Base-by-base conservation (phyloP, 2,329 filamentous ascomycete species). In the Colletotrichum scovillei region DNA sequence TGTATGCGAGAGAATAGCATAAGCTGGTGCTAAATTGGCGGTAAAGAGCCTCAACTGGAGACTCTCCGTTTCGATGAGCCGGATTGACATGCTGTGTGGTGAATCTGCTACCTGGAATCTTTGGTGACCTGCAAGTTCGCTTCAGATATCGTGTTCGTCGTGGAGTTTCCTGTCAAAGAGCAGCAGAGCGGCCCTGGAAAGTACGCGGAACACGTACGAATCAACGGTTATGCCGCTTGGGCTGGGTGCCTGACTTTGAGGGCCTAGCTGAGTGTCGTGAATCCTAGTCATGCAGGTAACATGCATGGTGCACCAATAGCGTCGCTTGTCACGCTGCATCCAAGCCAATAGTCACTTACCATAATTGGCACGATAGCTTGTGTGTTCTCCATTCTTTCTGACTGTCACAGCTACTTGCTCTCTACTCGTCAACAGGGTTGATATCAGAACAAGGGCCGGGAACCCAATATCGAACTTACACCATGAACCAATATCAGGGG, bases 1-100 rank as follows among this genome's bases (percentile, higher is more conserved):
- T 0, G 76, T 79, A 67, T 80, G 79, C 4, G 78, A 80, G 14
- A 79, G 74, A 8, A 78, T 79, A 7, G 77, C 77, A 35, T 80
- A 79, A 1, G 55, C 63, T 11, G 69, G 64, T 8, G 76, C 75
- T 53, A 79, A 77, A 8, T 38, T 28, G 12, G 64, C 71, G 9
- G 65, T 32, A 55, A 75, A 75, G 14, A 74, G 69, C 11, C 69
- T 56, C 0, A 77, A 60, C 22, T 71, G n/a, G 0, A 64, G 32
- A 4, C 67, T 76, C 14, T 49, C 42, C 9, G 73, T 76, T 35
- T 76, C 57, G 24, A 78, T 35, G 42, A 78, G 74, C 30, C 74
- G 19, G 52, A 55, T 55, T 1, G 52, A 69, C 76, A 77, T 76
- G 3, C 11, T 62, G 67, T 16, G 42, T n/a, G 7, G 16, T n/a